Evolutionary conservation across 805 yeast genomes (phyloP).

Genomic region (Martiniozyma abietophila): DNA sequence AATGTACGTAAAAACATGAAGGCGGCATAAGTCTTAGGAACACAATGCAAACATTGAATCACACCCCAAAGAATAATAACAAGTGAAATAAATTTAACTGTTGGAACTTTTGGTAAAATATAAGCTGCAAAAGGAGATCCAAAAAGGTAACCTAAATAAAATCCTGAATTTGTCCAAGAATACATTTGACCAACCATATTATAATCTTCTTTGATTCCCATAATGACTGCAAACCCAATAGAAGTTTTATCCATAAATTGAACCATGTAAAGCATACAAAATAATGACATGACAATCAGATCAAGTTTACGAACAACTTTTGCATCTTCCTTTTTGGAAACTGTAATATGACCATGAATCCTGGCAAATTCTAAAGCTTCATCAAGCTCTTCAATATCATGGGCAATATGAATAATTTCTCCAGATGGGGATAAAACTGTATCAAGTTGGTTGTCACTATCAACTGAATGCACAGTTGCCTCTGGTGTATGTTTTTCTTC

Average conservation of each 20-base stretch:
- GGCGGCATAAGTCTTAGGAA: slow-evolving; percentile 25
- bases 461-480: slow-evolving; percentile 4
- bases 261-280: slow-evolving; percentile 26
- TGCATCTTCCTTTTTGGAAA: slow-evolving; percentile 2
- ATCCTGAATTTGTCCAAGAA: slow-evolving; percentile 25
- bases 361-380: slow-evolving; percentile 9
- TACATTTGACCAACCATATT: slow-evolving; percentile 24
- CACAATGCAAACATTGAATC: slow-evolving; percentile 23
- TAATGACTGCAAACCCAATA: slow-evolving; percentile 30
- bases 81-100: slow-evolving; percentile 22
- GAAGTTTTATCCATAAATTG: slow-evolving; percentile 35
- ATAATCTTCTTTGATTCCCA: slow-evolving; percentile 12
- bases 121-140: slow-evolving; percentile 24
- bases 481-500: slow-evolving; percentile 5
- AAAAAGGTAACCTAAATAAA: slow-evolving; percentile 31
- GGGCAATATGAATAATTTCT: slow-evolving; percentile 10
- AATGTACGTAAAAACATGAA: slow-evolving; percentile 27
- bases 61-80: slow-evolving; percentile 27
- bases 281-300: slow-evolving; percentile 28
- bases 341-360: slow-evolving; percentile 9
- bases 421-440: slow-evolving; percentile 11
- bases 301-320: slow-evolving; percentile 27
- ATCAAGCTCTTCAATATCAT: slow-evolving; percentile 11
- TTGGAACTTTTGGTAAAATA: slow-evolving; percentile 30
- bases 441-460: slow-evolving; percentile 6